These are phyloP conservation scores for Posidonia oceanica DNA, from an alignment of 116 monocot genomes.

Conservation along the genomic window DNA sequence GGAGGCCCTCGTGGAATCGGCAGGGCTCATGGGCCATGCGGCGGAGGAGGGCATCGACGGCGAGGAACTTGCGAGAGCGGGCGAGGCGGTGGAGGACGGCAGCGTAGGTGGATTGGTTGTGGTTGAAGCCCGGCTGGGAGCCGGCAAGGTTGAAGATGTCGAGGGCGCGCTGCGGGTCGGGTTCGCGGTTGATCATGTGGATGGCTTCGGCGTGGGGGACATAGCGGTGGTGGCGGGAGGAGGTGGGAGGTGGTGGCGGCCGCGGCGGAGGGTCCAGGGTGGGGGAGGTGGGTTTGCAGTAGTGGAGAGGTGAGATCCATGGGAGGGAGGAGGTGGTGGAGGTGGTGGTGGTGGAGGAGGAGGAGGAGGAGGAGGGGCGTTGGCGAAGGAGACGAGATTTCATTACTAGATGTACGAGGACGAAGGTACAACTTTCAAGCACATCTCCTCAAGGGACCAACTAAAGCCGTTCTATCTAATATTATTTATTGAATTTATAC, in stretches of 20 bases:
- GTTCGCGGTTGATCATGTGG: constrained; percentile 37
- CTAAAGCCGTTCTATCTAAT: too few relatives aligned
- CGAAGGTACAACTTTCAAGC: too few relatives aligned
- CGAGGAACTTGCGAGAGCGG: constrained; percentile 28
- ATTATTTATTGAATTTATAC: too few relatives aligned
- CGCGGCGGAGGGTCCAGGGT: constrained; percentile 1
- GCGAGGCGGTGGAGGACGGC: constrained; percentile 67
- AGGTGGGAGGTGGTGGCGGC: constrained; percentile 1
- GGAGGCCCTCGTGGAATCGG: constrained; percentile 50
- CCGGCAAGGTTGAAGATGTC: constrained; percentile 65
- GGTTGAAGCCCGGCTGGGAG: constrained; percentile 46
- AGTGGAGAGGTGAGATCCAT: constrained; percentile 29
- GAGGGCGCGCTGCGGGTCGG: constrained; percentile 51
- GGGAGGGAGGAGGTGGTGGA: not conserved
- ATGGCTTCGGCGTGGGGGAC: constrained; percentile 39
- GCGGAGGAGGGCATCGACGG: constrained; percentile 46
- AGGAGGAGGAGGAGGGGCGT: not conserved
- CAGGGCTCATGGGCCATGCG: constrained; percentile 39
- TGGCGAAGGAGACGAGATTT: not conserved
- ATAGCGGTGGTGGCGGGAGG: constrained; percentile 14
- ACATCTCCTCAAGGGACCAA: too few relatives aligned
- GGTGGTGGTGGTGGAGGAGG: not conserved
- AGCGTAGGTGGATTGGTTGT: constrained; percentile 70
- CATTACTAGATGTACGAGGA: not conserved
- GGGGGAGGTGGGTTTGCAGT: not conserved